Percentiles rank a stretch among this genome's conserved stretches.
phyloP scores from a whole-genome alignment of 2,329 filamentous ascomycete species.

The Hypoxylon sp. region DNA sequence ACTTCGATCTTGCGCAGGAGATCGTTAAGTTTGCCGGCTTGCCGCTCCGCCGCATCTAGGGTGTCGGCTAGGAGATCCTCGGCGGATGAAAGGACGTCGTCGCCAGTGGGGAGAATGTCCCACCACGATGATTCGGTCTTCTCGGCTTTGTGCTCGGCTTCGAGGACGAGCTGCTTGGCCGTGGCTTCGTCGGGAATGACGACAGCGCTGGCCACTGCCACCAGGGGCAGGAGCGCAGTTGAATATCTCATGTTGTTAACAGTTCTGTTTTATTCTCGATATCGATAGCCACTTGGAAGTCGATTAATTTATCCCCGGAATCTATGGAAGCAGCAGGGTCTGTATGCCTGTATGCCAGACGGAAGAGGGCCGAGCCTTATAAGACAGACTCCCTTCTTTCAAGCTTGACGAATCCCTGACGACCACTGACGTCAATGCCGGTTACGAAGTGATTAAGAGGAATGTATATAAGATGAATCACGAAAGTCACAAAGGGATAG shows the following conservation, averaged over 20 bases:
- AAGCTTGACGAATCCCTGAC: slow-evolving; percentile 11
- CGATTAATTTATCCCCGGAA: slow-evolving; percentile 25
- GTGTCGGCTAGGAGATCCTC: slow-evolving; percentile 29
- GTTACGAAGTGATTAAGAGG: background rate
- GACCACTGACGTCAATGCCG: slow-evolving; percentile 31
- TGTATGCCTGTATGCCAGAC: slow-evolving; percentile 6
- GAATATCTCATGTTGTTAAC: slow-evolving; percentile 43
- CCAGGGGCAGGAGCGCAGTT: slow-evolving; percentile 41
- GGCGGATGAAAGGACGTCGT: slow-evolving; percentile 35
- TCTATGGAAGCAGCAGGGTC: slow-evolving; percentile 29
- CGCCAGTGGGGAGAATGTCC: slow-evolving; percentile 24
- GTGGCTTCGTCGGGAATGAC: slow-evolving; percentile 49
- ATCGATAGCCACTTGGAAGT: slow-evolving; percentile 3
- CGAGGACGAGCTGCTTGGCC: slow-evolving; percentile 44
- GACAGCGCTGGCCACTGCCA: slow-evolving; percentile 41
- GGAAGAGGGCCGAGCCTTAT: slow-evolving; percentile 8
- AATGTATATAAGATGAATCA: background rate
- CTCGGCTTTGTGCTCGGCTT: slow-evolving; percentile 36
- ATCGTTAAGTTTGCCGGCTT: slow-evolving; percentile 33
- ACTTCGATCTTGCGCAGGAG: slow-evolving; percentile 32
- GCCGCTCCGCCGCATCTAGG: slow-evolving; percentile 36
- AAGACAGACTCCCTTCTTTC: slow-evolving; percentile 16
- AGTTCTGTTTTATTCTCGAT: background rate
- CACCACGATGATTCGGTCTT: slow-evolving; percentile 41
- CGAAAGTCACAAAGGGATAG: background rate